phyloP scores from a whole-genome alignment of 1,139 yeast genomes.

The Protomyces pachydermus region DNA sequence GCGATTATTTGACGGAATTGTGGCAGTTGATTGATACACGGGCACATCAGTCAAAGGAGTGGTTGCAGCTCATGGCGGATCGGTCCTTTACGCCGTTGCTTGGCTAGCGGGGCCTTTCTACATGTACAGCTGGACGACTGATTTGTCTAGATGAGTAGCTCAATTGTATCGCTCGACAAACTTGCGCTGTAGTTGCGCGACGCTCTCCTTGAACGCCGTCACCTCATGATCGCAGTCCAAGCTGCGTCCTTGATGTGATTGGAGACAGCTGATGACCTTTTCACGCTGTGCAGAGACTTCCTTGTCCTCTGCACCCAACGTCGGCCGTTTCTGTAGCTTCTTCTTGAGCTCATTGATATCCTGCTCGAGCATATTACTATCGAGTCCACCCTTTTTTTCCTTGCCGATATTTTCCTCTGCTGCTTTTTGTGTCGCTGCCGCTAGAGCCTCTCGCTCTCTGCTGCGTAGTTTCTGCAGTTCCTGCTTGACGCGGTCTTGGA shows the following conservation, averaged over 20 bases:
- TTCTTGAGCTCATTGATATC: conserved; percentile 19
- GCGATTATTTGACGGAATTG: background rate
- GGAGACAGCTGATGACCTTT: conserved; percentile 59
- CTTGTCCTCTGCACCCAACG: conserved; percentile 30
- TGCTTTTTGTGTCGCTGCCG: conserved; percentile 47
- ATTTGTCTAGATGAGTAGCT: background rate
- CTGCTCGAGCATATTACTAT: conserved; percentile 17
- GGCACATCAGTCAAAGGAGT: background rate
- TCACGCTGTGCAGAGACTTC: conserved; percentile 48
- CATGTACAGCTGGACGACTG: background rate
- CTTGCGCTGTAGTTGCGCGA: conserved; percentile 17
- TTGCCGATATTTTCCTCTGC: conserved; percentile 39
- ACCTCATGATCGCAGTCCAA: conserved; percentile 87
- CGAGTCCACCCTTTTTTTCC: conserved; percentile 37
- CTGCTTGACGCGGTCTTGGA: conserved; percentile 69
- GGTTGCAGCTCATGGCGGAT: background rate
- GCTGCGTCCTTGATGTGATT: conserved; percentile 62
- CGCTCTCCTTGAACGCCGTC: conserved; percentile 52
- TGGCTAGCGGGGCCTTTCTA: background rate
- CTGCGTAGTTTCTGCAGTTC: conserved; percentile 60
- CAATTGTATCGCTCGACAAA: conserved; percentile 18
- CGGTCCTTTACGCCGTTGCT: background rate
- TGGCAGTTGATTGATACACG: background rate
- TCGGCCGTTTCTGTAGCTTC: conserved; percentile 8
- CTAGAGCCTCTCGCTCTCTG: conserved; percentile 55